Conservation (phyloP, 2,329 filamentous ascomycete species). For the Septoria linicola region DNA sequence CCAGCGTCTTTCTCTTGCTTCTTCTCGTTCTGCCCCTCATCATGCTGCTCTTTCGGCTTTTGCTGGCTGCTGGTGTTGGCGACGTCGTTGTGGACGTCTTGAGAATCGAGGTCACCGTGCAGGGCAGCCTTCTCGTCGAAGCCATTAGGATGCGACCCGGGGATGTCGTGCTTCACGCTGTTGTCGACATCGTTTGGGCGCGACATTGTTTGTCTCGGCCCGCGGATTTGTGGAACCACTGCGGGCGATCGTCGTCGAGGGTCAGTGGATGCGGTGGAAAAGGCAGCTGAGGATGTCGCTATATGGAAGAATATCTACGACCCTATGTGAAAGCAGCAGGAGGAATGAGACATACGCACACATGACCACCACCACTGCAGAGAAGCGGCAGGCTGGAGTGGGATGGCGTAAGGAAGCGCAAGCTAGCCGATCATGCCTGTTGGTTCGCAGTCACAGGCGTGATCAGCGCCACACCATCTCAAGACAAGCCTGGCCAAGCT, state of each 20-base stretch:
- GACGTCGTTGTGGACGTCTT: conserved; percentile 7
- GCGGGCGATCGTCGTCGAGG: background rate
- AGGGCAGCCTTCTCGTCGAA: conserved; percentile 11
- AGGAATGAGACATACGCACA: too few species aligned
- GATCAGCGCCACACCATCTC: conserved; percentile 7
- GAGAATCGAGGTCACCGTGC: conserved; percentile 1
- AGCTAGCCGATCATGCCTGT: too few species aligned
- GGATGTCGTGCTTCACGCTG: conserved; percentile 6
- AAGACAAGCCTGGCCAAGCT: conserved; percentile 12
- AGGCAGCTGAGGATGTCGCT: too few species aligned
- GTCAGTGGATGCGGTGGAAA: background rate
- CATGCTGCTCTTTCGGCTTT: conserved; percentile 18
- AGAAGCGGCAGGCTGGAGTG: background rate
- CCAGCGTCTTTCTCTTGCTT: conserved; percentile 19
- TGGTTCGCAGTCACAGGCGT: background rate
- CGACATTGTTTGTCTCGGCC: conserved; percentile 6
- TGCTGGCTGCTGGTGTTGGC: conserved; percentile 16
- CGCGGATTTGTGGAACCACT: background rate
- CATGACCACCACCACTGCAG: background rate
- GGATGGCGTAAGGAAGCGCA: background rate
- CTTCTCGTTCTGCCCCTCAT: background rate
- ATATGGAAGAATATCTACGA: too few species aligned
- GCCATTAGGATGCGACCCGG: background rate
- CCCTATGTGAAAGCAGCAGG: too few species aligned
- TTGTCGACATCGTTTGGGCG: conserved; percentile 1